A percentile compares a stretch with the other conserved stretches of the same genome.
Conservation (phyloP, 1,284 basidiomycete species). For the Baeospora myosura region DNA sequence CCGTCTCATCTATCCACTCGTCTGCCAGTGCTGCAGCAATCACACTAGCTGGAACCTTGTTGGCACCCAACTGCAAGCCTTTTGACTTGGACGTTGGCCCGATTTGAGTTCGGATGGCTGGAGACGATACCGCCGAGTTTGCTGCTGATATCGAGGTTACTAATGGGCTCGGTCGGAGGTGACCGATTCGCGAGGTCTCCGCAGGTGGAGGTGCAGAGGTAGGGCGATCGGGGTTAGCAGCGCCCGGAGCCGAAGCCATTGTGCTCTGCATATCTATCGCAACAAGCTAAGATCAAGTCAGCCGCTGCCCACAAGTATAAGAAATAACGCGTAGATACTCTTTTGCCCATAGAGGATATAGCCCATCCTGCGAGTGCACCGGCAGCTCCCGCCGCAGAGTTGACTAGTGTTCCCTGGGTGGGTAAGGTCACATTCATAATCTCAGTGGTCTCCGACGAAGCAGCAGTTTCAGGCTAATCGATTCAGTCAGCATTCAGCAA, state of each 20-base stretch:
- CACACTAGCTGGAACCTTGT: slow-evolving; percentile 33
- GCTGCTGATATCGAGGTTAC: slow-evolving; percentile 15
- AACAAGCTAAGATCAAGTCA: slow-evolving; percentile 42
- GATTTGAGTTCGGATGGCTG: slow-evolving; percentile 10
- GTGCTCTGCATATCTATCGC: slow-evolving; percentile 66
- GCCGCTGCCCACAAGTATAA: slow-evolving; percentile 1
- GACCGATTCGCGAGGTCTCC: slow-evolving; percentile 14
- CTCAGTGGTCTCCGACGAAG: slow-evolving; percentile 7
- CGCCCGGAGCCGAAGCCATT: slow-evolving; percentile 35
- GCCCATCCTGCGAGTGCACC: slow-evolving; percentile 92
- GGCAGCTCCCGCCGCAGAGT: slow-evolving; percentile 83
- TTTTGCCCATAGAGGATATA: slow-evolving; percentile 78
- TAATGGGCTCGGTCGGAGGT: slow-evolving; percentile 11
- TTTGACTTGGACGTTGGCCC: slow-evolving; percentile 38
- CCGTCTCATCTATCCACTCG: slow-evolving; percentile 48
- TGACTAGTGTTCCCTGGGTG: slow-evolving; percentile 60
- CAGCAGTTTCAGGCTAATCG: slow-evolving; percentile 66
- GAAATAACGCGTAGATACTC: slow-evolving; percentile 31
- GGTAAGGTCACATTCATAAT: slow-evolving; percentile 27
- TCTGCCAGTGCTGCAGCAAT: slow-evolving; percentile 34
- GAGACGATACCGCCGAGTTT: slow-evolving; percentile 14
- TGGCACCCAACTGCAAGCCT: slow-evolving; percentile 66
- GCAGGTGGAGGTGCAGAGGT: slow-evolving; percentile 28
- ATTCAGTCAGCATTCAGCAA: neutral
- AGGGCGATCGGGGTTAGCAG: slow-evolving; percentile 29